Conservation (phyloP, 768 basidiomycete species). For the Tylopilus balloui region DNA sequence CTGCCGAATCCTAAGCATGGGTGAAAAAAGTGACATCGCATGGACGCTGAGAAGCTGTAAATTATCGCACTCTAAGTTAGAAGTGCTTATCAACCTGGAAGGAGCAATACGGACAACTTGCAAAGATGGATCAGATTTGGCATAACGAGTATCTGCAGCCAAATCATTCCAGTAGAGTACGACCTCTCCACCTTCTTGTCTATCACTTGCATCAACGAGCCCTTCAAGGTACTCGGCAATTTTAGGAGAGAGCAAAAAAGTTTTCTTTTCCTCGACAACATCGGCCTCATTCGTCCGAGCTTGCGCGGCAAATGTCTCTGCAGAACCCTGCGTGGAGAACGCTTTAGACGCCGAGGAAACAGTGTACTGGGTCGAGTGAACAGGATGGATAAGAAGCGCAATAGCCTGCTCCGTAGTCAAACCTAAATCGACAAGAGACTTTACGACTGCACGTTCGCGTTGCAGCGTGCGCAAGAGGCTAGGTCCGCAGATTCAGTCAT, state of each 20-base stretch:
- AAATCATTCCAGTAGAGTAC: conserved; percentile 91
- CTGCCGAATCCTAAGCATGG: conserved; percentile 65
- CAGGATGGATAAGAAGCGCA: conserved; percentile 65
- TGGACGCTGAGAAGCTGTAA: conserved; percentile 27
- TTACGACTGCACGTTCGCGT: conserved; percentile 63
- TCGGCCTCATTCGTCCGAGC: background rate
- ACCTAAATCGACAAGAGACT: conserved; percentile 56
- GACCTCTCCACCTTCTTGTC: conserved; percentile 67
- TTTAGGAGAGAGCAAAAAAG: conserved; percentile 68
- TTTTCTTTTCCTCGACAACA: conserved; percentile 66
- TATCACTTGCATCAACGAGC: conserved; percentile 89
- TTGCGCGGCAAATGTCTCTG: conserved; percentile 5
- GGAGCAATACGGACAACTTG: conserved; percentile 38
- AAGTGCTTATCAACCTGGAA: background rate
- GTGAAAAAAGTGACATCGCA: conserved; percentile 60
- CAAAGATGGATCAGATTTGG: conserved; percentile 48
- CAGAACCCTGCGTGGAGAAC: conserved; percentile 9
- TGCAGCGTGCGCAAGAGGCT: conserved; percentile 68
- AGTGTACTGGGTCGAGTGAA: conserved; percentile 51
- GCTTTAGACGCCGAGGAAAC: background rate
- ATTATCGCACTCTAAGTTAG: conserved; percentile 1
- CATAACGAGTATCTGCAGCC: conserved; percentile 71
- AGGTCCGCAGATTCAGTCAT: conserved; percentile 1
- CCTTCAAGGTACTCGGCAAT: conserved; percentile 44
- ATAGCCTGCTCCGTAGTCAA: conserved; percentile 62